phyloP scores from a whole-genome alignment of 2,329 filamentous ascomycete genomes.

The Aspergillus sp. region DNA sequence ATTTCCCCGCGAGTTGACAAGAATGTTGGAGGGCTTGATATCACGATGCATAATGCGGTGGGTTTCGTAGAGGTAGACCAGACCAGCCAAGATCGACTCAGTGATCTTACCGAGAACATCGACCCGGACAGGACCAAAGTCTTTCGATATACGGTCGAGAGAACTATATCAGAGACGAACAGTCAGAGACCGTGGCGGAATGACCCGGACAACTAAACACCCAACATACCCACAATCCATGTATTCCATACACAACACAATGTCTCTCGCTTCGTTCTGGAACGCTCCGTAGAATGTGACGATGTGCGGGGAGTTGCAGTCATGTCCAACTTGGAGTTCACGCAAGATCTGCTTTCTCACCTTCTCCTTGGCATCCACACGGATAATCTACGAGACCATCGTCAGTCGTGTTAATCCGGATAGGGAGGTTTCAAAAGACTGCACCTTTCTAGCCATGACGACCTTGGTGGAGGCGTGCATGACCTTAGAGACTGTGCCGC shows the following conservation, averaged over 20 bases:
- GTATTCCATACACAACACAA: conserved; percentile 99
- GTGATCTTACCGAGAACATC: conserved; percentile 97
- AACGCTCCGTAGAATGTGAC: conserved; percentile 98
- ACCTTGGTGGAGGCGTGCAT: conserved; percentile 91
- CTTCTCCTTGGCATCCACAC: conserved; percentile 96
- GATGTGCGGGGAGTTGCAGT: conserved; percentile 94
- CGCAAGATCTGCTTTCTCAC: conserved; percentile 95
- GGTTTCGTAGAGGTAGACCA: conserved; percentile 91
- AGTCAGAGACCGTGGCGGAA: neutral
- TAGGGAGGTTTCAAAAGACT: conserved; percentile 7
- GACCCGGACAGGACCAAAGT: conserved; percentile 90
- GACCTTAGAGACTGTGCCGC: conserved; percentile 97
- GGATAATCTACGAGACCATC: conserved; percentile 71
- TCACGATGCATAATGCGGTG: conserved; percentile 99
- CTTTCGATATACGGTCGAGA: conserved; percentile 86
- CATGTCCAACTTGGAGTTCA: conserved; percentile 96
- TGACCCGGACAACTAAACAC: no score
- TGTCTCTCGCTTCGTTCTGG: conserved; percentile 92
- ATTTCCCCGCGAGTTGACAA: conserved; percentile 87
- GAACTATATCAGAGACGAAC: conserved; percentile 53
- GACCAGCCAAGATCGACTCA: conserved; percentile 85
- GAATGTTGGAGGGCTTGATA: conserved; percentile 96
- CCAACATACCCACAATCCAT: conserved; percentile 93
- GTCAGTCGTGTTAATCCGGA: conserved; percentile 6
- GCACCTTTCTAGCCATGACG: conserved; percentile 95